Evolutionary conservation across 495 filamentous ascomycete genomes (phyloP).

Genomic region (Podospora tetraspora): DNA sequence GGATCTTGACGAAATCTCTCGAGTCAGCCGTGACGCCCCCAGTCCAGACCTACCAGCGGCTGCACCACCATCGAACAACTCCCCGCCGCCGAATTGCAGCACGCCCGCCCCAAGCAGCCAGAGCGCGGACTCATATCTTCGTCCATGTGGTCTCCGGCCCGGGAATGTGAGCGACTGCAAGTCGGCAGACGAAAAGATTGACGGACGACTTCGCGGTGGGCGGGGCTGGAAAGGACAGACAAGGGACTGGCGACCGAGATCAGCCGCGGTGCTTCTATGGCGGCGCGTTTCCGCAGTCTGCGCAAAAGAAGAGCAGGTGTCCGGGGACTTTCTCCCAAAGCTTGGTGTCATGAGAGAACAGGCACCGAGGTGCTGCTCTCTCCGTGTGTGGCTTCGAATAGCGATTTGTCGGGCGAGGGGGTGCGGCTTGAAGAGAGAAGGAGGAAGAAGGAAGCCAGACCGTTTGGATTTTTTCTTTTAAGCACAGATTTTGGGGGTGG

Average conservation of each 20-base stretch:
- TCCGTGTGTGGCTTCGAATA: constrained; percentile 98
- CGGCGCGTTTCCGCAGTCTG: constrained; percentile 90
- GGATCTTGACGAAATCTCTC: constrained; percentile 76
- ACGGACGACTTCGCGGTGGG: constrained; percentile 36
- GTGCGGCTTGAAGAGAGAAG: constrained; percentile 43
- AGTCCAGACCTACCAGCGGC: constrained; percentile 38
- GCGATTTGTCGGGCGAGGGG: constrained; percentile 99
- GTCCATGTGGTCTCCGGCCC: constrained; percentile 54
- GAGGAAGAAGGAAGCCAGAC: constrained; percentile 15
- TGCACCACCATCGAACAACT: constrained; percentile 35
- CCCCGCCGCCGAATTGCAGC: constrained; percentile 34
- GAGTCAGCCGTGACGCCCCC: constrained; percentile 38
- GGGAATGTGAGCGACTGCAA: constrained; percentile 15
- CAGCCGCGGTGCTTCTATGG: constrained; percentile 90
- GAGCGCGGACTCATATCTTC: constrained; percentile 85
- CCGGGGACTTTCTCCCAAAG: constrained; percentile 99
- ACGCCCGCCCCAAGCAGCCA: constrained; percentile 31
- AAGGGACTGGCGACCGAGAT: constrained; percentile 56
- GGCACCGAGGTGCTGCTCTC: constrained; percentile 42
- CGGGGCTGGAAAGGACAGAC: constrained; percentile 43
- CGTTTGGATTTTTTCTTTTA: constrained; percentile 24
- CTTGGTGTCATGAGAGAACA: constrained; percentile 39
- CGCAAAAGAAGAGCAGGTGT: constrained; percentile 57
- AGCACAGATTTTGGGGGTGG: constrained; percentile 12
- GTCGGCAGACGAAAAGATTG: constrained; percentile 5